phyloP scores from a whole-genome alignment of 192 early-diverging fungal genomes.

The Coemansia sp. region DNA sequence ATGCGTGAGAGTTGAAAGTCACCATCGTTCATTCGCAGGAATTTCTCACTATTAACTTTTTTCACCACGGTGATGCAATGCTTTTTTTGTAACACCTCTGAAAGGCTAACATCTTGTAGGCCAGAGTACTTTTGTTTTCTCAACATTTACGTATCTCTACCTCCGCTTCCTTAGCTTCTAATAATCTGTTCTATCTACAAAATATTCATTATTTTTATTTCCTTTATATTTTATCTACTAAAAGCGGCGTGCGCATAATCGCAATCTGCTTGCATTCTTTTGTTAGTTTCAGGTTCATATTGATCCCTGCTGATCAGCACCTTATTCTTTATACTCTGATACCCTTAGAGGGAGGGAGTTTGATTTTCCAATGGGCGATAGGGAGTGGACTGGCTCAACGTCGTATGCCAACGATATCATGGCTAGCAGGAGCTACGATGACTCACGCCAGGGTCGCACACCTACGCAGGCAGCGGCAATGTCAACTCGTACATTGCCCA shows the following conservation, averaged over 20 bases:
- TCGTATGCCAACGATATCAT: constrained; percentile 39
- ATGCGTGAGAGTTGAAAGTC: background rate
- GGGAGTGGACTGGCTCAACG: constrained; percentile 40
- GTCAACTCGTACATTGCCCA: constrained; percentile 32
- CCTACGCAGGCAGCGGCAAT: constrained; percentile 3
- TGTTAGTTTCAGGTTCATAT: background rate
- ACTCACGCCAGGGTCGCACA: constrained; percentile 1
- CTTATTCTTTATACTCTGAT: background rate
- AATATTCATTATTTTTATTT: background rate
- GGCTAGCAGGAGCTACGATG: constrained; percentile 31
- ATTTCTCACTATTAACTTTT: background rate
- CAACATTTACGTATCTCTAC: background rate
- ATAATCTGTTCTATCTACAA: background rate
- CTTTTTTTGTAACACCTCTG: background rate
- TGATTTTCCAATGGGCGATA: constrained; percentile 23
- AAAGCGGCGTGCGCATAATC: too few relatives aligned
- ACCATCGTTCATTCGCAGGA: background rate
- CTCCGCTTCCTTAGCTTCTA: background rate
- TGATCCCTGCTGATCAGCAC: background rate
- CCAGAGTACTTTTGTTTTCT: background rate
- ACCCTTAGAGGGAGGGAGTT: background rate
- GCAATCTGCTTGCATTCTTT: background rate
- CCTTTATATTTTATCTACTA: background rate
- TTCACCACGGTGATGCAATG: background rate
- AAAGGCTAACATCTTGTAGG: background rate